These are phyloP conservation scores for Phytopythium mirpurense DNA, from an alignment of 352 stramenopile species.

Conservation along the genomic window DNA sequence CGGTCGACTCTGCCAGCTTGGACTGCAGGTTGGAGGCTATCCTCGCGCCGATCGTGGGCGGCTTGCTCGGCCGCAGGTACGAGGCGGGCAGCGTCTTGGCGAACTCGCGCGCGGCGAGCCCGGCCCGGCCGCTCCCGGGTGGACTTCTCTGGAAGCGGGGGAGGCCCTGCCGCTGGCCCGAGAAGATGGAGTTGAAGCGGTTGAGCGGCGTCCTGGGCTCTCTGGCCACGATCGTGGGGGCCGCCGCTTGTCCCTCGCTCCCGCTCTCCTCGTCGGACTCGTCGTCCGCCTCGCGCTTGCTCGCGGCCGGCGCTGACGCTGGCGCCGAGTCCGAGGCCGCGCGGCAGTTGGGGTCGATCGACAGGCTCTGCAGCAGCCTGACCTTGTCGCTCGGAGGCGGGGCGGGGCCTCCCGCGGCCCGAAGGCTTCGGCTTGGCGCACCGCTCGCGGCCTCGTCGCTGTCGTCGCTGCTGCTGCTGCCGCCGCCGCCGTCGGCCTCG, in stretches of 20 bases:
- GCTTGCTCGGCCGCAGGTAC: neutral
- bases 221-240: neutral
- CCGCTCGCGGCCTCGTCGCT: neutral
- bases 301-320: too few relatives aligned
- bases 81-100: conserved; percentile 2
- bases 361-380: neutral
- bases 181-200: conserved; percentile 32
- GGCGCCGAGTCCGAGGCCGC: too few relatives aligned
- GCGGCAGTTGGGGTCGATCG: conserved; percentile 1
- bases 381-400: too few relatives aligned
- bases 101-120: neutral
- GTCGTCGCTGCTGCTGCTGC: neutral
- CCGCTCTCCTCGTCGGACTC: neutral
- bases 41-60: neutral
- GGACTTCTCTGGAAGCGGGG: conserved; percentile 26
- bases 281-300: neutral
- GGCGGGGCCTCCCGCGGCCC: too few relatives aligned
- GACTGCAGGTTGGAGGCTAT: conserved; percentile 2
- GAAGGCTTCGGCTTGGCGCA: neutral
- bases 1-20: neutral
- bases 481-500: neutral
- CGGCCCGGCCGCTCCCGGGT: neutral
- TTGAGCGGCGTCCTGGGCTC: conserved; percentile 16
- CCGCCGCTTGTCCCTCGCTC: neutral
- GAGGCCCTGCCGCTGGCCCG: conserved; percentile 23